phyloP scores from a whole-genome alignment of 257 asterid species.

The Voacanga thouarsii region DNA sequence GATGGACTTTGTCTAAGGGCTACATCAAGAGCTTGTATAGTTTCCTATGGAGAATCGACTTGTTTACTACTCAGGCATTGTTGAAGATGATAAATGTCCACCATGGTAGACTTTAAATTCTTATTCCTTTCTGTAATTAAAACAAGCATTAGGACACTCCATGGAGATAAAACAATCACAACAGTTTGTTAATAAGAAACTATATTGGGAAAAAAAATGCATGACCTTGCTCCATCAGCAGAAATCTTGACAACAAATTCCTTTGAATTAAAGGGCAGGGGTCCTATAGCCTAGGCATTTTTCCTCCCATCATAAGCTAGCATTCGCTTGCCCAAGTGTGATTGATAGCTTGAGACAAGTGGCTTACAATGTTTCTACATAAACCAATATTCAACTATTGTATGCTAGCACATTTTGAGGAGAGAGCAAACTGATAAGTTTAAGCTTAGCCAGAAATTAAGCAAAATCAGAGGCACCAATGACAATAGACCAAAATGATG shows the following conservation, averaged over 20 bases:
- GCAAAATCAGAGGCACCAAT: not conserved
- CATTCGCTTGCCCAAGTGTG: conserved; percentile 42
- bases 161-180: not conserved
- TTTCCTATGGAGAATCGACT: conserved; percentile 61
- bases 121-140: conserved; percentile 51
- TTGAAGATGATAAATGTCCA: conserved; percentile 48
- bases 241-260: conserved; percentile 52
- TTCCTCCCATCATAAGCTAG: conserved; percentile 79
- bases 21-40: conserved; percentile 73
- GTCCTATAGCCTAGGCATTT: conserved; percentile 64
- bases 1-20: conserved; percentile 67
- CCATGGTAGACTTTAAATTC: conserved; percentile 64
- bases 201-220: not conserved
- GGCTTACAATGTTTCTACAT: conserved; percentile 35
- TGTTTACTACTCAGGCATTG: conserved; percentile 47
- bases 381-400: not conserved
- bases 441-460: not conserved
- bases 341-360: conserved; percentile 29
- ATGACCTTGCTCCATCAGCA: conserved; percentile 38
- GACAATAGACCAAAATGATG: not conserved
- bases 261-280: conserved; percentile 56
- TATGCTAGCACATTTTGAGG: not conserved
- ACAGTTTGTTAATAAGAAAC: not conserved
- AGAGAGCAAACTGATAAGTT: not conserved
- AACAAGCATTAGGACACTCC: not conserved